phyloP scores from a whole-genome alignment of 352 stramenopile genomes.

The Globisporangium middletonii region DNA sequence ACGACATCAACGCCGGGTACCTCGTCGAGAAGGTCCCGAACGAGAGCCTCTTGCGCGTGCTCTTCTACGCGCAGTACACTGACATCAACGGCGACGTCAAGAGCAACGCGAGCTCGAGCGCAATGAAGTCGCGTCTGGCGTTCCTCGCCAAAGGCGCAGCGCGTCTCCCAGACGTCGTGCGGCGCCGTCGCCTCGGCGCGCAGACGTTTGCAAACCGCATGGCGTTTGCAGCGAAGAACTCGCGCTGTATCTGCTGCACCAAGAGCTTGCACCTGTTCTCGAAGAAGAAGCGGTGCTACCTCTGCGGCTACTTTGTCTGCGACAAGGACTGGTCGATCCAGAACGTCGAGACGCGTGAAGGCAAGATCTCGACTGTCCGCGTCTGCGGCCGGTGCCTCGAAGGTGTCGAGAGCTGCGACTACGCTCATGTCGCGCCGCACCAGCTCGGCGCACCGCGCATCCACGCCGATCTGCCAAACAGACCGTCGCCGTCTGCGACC shows the following conservation, averaged over 20 bases:
- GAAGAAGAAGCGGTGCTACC: constrained; percentile 30
- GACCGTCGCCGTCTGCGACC: neutral
- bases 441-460: constrained; percentile 20
- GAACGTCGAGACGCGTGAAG: constrained; percentile 20
- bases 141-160: constrained; percentile 24
- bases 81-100: constrained; percentile 1
- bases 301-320: constrained; percentile 35
- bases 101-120: constrained; percentile 2
- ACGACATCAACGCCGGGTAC: constrained; percentile 21
- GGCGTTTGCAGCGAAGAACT: constrained; percentile 42
- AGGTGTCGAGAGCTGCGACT: constrained; percentile 48
- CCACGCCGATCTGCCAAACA: constrained; percentile 2
- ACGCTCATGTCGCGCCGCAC: constrained; percentile 28
- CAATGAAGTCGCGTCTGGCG: constrained; percentile 21
- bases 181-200: constrained; percentile 44
- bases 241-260: constrained; percentile 49
- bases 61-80: constrained; percentile 29
- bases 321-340: constrained; percentile 31
- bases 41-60: constrained; percentile 23
- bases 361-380: constrained; percentile 30
- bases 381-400: constrained; percentile 47
- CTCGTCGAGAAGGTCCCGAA: constrained; percentile 23
- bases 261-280: constrained; percentile 31
- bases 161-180: constrained; percentile 26
- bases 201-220: constrained; percentile 44